phyloP scores from a whole-genome alignment of 768 basidiomycete species.

The Boletus rubroflammeus region DNA sequence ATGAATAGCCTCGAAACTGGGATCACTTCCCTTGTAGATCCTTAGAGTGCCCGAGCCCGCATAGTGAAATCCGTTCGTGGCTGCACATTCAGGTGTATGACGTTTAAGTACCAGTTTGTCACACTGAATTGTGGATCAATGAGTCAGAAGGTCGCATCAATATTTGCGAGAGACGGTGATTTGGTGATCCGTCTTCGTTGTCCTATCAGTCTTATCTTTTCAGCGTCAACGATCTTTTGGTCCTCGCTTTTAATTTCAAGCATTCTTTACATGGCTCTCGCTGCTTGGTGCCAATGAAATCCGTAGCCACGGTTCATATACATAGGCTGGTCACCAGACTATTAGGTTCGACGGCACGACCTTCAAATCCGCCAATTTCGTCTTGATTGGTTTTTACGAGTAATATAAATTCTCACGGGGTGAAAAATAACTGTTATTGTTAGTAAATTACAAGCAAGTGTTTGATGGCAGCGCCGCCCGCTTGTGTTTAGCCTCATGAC shows the following conservation, averaged over 20 bases:
- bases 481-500: neutral
- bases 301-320: neutral
- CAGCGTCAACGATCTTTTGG: neutral
- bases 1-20: neutral
- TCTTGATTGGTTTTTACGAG: neutral
- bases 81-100: neutral
- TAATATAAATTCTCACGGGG: too few relatives aligned
- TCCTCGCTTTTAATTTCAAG: neutral
- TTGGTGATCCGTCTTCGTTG: neutral
- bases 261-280: neutral
- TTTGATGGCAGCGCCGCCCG: too few relatives aligned
- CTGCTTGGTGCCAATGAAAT: neutral
- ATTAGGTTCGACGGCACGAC: neutral
- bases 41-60: neutral
- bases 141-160: neutral
- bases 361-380: too few relatives aligned
- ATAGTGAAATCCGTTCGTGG: neutral
- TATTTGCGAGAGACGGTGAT: neutral
- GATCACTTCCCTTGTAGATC: neutral
- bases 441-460: too few relatives aligned
- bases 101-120: neutral
- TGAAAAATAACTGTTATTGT: too few relatives aligned
- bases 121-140: neutral
- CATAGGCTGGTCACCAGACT: too few relatives aligned
- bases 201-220: neutral